These are phyloP conservation scores for Thoreauomyces humboldtii DNA, from an alignment of 192 early-diverging fungal genomes.

Conservation along the genomic window DNA sequence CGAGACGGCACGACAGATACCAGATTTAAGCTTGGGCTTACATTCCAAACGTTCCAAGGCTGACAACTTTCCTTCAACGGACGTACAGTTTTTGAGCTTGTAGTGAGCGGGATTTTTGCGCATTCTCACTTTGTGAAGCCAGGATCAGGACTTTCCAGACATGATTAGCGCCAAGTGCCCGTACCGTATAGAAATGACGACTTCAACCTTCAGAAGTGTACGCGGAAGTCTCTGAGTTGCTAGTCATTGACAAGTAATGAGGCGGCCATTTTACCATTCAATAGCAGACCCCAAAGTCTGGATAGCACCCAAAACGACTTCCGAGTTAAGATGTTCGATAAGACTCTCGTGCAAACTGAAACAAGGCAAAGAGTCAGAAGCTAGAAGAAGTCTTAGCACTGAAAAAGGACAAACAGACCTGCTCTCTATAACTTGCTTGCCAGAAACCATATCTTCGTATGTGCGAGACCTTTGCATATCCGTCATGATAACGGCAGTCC, in stretches of 20 bases:
- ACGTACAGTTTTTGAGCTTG: slow-evolving; percentile 29
- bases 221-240: too few species aligned
- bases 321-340: slow-evolving; percentile 62
- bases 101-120: slow-evolving; percentile 50
- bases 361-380: neutral
- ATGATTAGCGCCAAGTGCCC: neutral
- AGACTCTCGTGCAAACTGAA: slow-evolving; percentile 52
- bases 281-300: slow-evolving; percentile 32
- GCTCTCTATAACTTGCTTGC: slow-evolving; percentile 65
- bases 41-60: slow-evolving; percentile 38
- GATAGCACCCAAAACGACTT: slow-evolving; percentile 42
- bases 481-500: slow-evolving; percentile 68
- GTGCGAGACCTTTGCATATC: slow-evolving; percentile 30
- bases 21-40: slow-evolving; percentile 3
- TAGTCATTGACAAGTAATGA: too few species aligned
- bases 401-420: slow-evolving; percentile 21
- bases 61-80: slow-evolving; percentile 12
- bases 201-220: slow-evolving; percentile 52
- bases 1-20: neutral
- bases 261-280: slow-evolving; percentile 50
- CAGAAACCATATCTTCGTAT: slow-evolving; percentile 58
- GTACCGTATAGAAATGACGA: slow-evolving; percentile 56
- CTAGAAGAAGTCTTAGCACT: neutral
- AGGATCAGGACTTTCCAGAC: neutral
- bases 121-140: slow-evolving; percentile 40